Evolutionary conservation across 2,329 filamentous ascomycete species (phyloP).

Genomic region (Blastomyces parvus): DNA sequence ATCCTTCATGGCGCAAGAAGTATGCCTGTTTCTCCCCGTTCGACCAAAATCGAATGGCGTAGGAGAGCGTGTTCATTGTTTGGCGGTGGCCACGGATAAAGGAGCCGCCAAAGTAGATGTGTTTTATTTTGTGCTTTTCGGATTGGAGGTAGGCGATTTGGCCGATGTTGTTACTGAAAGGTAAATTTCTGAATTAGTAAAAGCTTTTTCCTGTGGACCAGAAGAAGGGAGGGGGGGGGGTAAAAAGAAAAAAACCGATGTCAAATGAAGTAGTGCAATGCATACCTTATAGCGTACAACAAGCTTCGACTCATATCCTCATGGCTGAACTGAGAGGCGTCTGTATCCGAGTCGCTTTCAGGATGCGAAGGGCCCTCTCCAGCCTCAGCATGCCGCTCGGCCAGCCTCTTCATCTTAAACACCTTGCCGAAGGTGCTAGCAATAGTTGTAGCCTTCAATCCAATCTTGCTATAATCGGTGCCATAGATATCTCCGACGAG

Average conservation of each 20-base stretch:
- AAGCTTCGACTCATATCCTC: slow-evolving; percentile 86
- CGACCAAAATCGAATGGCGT: slow-evolving; percentile 96
- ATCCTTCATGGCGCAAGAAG: slow-evolving; percentile 91
- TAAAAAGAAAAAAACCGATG: neutral
- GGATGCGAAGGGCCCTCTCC: slow-evolving; percentile 49
- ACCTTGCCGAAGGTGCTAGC: slow-evolving; percentile 96
- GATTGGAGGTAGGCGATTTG: slow-evolving; percentile 97
- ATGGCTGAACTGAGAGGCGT: slow-evolving; percentile 52
- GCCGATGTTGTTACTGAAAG: slow-evolving; percentile 80
- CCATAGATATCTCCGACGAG: slow-evolving; percentile 97
- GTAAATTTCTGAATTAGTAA: neutral
- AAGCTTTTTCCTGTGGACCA: neutral
- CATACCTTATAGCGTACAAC: slow-evolving; percentile 72
- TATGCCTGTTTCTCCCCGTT: slow-evolving; percentile 91
- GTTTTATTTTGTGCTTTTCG: slow-evolving; percentile 79
- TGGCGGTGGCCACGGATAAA: slow-evolving; percentile 95
- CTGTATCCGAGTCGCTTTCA: slow-evolving; percentile 33
- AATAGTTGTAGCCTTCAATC: slow-evolving; percentile 89
- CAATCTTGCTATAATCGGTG: slow-evolving; percentile 90
- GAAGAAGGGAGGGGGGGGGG: too few species aligned
- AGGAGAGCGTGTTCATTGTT: slow-evolving; percentile 95
- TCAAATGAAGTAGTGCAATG: neutral
- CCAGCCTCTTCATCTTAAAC: slow-evolving; percentile 80
- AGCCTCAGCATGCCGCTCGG: slow-evolving; percentile 69
- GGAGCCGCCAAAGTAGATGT: slow-evolving; percentile 95